Conservation (phyloP, 2,329 filamentous ascomycete species). For the Pseudocercospora macadamiae region DNA sequence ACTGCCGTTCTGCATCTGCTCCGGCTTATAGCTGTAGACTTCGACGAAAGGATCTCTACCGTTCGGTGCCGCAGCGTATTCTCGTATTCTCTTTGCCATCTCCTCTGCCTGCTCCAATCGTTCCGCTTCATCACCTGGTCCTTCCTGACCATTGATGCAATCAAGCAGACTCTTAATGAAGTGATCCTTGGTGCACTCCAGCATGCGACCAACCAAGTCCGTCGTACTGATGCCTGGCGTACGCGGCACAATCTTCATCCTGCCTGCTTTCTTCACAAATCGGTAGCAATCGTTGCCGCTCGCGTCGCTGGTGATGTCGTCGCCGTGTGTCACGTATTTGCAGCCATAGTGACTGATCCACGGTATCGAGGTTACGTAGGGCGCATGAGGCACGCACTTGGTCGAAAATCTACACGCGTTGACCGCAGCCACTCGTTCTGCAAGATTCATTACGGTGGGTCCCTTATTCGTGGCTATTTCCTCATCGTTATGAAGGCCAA, state of each 20-base stretch:
- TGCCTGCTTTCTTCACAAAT: constrained; percentile 89
- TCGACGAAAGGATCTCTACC: constrained; percentile 77
- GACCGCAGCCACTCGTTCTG: constrained; percentile 88
- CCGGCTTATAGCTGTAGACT: constrained; percentile 75
- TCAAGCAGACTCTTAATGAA: constrained; percentile 71
- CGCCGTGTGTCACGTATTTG: constrained; percentile 92
- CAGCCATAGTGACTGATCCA: constrained; percentile 97
- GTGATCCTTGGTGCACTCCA: constrained; percentile 91
- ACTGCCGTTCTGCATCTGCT: constrained; percentile 11
- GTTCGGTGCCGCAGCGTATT: constrained; percentile 86
- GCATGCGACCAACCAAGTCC: constrained; percentile 96
- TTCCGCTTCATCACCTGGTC: constrained; percentile 67
- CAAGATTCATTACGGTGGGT: constrained; percentile 92
- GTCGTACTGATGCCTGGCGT: constrained; percentile 97
- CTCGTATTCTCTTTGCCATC: constrained; percentile 75
- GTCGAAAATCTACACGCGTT: constrained; percentile 96
- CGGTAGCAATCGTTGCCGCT: constrained; percentile 95
- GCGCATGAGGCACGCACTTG: constrained; percentile 77
- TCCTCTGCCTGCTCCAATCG: constrained; percentile 63
- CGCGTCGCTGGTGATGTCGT: constrained; percentile 95
- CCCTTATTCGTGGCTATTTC: constrained; percentile 96
- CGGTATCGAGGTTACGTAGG: constrained; percentile 89
- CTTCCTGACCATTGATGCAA: constrained; percentile 54
- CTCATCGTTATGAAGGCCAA: constrained; percentile 94
- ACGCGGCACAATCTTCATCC: constrained; percentile 95